Evolutionary conservation across 202 grass and related monocot species (phyloP).

Genomic region (Brachypodium distachyon): DNA sequence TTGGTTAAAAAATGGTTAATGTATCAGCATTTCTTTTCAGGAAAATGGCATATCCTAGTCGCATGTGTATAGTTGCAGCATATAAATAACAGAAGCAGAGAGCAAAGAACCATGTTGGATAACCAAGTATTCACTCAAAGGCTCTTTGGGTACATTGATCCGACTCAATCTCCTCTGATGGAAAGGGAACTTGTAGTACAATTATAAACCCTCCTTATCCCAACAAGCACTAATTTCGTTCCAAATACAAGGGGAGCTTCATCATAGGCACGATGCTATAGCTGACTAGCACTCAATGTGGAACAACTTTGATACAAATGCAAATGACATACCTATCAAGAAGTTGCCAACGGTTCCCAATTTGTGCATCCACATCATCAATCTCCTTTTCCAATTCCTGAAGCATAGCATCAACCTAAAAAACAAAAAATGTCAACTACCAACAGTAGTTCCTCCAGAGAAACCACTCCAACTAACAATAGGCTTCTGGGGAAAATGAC

Average conservation of each 20-base stretch:
- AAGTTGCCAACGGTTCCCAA: constrained; percentile 91
- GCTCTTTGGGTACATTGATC: background rate
- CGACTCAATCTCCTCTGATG: background rate
- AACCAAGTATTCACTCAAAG: background rate
- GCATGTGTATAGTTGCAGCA: background rate
- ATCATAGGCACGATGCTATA: background rate
- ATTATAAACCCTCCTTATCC: background rate
- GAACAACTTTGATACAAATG: background rate
- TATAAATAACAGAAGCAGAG: constrained; percentile 6
- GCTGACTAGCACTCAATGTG: background rate
- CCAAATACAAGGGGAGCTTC: background rate
- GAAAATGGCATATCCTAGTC: no score
- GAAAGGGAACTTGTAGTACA: background rate
- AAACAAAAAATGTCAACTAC: constrained; percentile 13
- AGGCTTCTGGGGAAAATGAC: background rate
- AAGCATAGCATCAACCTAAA: constrained; percentile 96
- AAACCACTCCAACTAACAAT: background rate
- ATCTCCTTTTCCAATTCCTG: constrained; percentile 93
- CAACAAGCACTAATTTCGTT: background rate
- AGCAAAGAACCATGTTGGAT: background rate
- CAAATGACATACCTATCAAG: constrained; percentile 78
- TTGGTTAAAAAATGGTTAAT: no score
- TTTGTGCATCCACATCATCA: constrained; percentile 94
- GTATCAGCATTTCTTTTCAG: no score
- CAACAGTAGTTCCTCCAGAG: background rate